phyloP scores from a whole-genome alignment of 2,329 filamentous ascomycete species.

The Zymoseptoria passerinii region DNA sequence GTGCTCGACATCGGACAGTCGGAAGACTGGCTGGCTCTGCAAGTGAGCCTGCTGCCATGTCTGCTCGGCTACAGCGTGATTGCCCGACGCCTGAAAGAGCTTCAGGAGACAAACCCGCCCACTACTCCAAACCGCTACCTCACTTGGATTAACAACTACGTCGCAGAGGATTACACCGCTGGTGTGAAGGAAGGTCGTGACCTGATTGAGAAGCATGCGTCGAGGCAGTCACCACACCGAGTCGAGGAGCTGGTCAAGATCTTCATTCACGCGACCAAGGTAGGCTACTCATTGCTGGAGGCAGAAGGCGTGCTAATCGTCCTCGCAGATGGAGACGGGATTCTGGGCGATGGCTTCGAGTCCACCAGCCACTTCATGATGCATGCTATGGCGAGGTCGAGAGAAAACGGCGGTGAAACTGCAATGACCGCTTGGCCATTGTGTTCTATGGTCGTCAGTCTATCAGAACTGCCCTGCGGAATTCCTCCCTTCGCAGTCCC shows the following conservation, averaged over 20 bases:
- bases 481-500: neutral
- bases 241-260: constrained; percentile 78
- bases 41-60: constrained; percentile 77
- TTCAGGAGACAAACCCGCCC: constrained; percentile 41
- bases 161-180: constrained; percentile 66
- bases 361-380: neutral
- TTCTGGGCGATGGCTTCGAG: constrained; percentile 63
- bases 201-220: constrained; percentile 69
- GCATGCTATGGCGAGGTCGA: too few relatives aligned
- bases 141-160: constrained; percentile 87
- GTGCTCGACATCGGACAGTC: constrained; percentile 82
- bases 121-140: constrained; percentile 52
- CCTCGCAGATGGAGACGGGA: constrained; percentile 56
- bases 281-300: constrained; percentile 32
- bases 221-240: constrained; percentile 62
- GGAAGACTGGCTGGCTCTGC: constrained; percentile 79
- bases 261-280: constrained; percentile 80
- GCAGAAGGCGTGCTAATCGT: neutral
- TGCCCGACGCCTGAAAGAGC: constrained; percentile 60
- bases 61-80: constrained; percentile 82
- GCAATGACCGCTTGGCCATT: neutral
- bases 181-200: constrained; percentile 64
- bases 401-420: neutral
- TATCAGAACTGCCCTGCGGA: neutral
- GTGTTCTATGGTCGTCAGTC: neutral